Base-by-base conservation (phyloP, 2,329 filamentous ascomycete genomes). In the Exserohilum rostratum region DNA sequence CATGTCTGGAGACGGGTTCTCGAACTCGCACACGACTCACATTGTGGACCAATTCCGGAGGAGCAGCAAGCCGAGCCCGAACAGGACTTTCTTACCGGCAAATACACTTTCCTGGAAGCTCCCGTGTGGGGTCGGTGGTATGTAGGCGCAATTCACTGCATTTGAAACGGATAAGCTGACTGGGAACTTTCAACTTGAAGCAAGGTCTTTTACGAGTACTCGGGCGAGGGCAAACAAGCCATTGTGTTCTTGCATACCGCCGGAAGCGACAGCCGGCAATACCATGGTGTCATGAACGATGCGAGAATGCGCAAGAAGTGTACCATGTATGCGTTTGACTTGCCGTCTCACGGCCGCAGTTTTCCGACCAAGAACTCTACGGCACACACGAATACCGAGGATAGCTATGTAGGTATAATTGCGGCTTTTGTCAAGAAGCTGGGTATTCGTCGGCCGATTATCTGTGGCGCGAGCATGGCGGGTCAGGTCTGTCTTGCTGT, bases 241-340 rank as follows among this genome's bases (percentile, higher is more conserved):
- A 80, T 83, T 42, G 67, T 74, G 20, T 80, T 80, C 58, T 63
- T 78, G 5, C 78, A 80, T 55, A 80, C 78, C 0, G 78, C 78
- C 12, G 80, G 80, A 2, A 77, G 76, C 44, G 80, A 83, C 56
- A 71, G 73, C 25, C 66, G 80, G 25, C 79, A 82, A 61, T 82
- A 82, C 47, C 80, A 83, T 47, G 79, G 80, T 17, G 80, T 83
- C 2, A 78, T 83, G 78, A 82, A 82, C 50, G 74, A 82, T 50
- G 52, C 68, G 25, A 68, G 71, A 11, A 80, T 81, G 78, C 71
- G 76, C 17, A 75, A 79, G 65, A 78, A 71, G 48, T 81, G 78
- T 51, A 78, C 73, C 17, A 82, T 82, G 80, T 78, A 77, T 39
- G 78, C 78, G 1, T 80, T 82, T 42, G 80, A 82, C 61, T 69